Conservation (phyloP, 2,329 filamentous ascomycete genomes). For the Aspergillus fumigatiaffinis region DNA sequence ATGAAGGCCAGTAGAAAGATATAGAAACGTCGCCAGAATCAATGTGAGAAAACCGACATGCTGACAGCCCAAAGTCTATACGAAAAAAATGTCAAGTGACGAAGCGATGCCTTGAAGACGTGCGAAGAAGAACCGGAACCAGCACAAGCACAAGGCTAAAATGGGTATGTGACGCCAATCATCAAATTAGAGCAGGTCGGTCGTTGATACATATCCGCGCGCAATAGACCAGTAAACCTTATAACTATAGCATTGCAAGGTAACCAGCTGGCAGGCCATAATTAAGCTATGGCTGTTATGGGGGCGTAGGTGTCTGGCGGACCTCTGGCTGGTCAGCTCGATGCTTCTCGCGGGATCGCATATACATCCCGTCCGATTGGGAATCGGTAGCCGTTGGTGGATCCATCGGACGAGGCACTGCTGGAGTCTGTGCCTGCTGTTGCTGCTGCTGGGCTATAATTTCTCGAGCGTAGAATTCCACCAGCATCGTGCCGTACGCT, state of each 20-base stretch:
- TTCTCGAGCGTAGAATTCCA: constrained; percentile 94
- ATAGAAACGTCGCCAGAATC: not conserved
- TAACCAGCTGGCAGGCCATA: constrained; percentile 6
- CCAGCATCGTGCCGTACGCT: constrained; percentile 95
- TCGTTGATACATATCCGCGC: constrained; percentile 1
- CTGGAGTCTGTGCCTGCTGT: constrained; percentile 17
- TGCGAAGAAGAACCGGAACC: not conserved
- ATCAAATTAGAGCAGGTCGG: constrained; percentile 1
- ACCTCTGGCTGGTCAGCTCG: constrained; percentile 18
- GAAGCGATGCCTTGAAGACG: not conserved
- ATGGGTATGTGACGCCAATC: constrained; percentile 18
- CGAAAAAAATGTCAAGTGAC: constrained; percentile 4
- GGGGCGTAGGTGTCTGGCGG: constrained; percentile 34
- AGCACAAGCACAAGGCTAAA: not conserved
- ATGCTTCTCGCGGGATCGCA: constrained; percentile 27
- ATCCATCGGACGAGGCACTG: constrained; percentile 17
- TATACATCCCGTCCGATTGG: constrained; percentile 31
- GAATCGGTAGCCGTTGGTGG: constrained; percentile 12
- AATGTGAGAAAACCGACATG: constrained; percentile 7
- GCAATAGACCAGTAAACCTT: constrained; percentile 2
- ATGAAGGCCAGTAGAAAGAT: not conserved
- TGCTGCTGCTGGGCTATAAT: constrained; percentile 63
- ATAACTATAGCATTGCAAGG: constrained; percentile 5
- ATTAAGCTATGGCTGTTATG: constrained; percentile 14
- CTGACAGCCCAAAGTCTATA: constrained; percentile 16